Percentiles rank a stretch among this genome's conserved stretches.
phyloP scores from a whole-genome alignment of 2,329 filamentous ascomycete species.

The Fusarium compactum region DNA sequence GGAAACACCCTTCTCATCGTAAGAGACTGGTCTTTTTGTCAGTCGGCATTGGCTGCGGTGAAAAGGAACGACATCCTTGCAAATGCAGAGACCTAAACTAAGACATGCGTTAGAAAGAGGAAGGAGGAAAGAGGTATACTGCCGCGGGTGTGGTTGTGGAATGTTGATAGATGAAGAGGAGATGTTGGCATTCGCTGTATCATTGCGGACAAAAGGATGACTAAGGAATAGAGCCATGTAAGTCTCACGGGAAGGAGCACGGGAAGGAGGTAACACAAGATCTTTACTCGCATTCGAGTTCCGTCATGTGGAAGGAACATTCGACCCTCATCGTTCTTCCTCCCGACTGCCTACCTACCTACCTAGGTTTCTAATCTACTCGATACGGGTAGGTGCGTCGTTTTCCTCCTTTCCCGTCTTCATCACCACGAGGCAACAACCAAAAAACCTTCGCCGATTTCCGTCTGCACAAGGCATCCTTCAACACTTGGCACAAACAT shows the following conservation, averaged over 20 bases:
- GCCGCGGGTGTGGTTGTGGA: conserved; percentile 6
- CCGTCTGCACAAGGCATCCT: background rate
- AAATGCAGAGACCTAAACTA: conserved; percentile 6
- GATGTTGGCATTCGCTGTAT: background rate
- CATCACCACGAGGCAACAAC: background rate
- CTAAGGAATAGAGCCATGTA: conserved; percentile 10
- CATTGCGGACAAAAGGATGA: background rate
- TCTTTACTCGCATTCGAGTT: background rate
- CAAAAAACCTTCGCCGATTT: background rate
- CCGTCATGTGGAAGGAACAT: conserved; percentile 20
- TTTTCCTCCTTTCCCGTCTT: background rate
- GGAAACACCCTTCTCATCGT: background rate
- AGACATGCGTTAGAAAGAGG: conserved; percentile 15
- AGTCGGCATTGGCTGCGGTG: background rate
- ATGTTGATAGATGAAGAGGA: conserved; percentile 17
- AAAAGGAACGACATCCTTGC: background rate
- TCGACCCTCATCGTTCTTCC: background rate
- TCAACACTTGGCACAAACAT: background rate
- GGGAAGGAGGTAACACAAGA: conserved; percentile 19
- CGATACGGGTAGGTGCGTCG: background rate
- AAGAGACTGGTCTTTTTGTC: background rate
- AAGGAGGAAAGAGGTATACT: conserved; percentile 2
- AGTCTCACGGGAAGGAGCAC: conserved; percentile 18
- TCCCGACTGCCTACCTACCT: background rate
- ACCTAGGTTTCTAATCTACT: background rate